These are phyloP conservation scores for Chenopodium album DNA, from an alignment of 148 eudicot genomes.

Conservation along the genomic window DNA sequence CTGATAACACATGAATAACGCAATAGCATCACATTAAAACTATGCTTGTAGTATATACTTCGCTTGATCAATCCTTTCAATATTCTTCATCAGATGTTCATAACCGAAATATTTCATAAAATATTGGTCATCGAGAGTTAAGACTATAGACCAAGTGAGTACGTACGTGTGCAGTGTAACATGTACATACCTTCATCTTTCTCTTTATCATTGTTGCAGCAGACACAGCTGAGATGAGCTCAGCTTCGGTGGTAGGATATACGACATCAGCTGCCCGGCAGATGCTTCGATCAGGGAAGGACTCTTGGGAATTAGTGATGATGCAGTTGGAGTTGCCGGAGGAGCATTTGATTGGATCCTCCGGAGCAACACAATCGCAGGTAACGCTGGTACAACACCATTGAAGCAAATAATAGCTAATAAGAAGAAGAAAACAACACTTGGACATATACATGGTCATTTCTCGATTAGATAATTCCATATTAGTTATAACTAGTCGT, in stretches of 20 bases:
- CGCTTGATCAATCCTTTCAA: too few species aligned
- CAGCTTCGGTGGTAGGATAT: slow-evolving; percentile 25
- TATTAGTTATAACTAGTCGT: neutral
- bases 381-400: neutral
- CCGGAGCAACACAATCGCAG: slow-evolving; percentile 16
- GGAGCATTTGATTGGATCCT: slow-evolving; percentile 33
- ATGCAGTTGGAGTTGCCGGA: slow-evolving; percentile 27
- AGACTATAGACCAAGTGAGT: too few species aligned
- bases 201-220: slow-evolving; percentile 21
- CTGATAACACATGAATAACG: too few species aligned
- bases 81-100: too few species aligned
- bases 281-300: slow-evolving; percentile 29
- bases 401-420: neutral
- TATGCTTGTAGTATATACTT: too few species aligned
- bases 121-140: too few species aligned
- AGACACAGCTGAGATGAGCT: slow-evolving; percentile 21
- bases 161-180: too few species aligned
- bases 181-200: slow-evolving; percentile 28
- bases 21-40: too few species aligned
- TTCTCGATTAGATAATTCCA: neutral
- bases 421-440: neutral
- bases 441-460: neutral
- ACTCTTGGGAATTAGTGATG: slow-evolving; percentile 28
- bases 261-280: slow-evolving; percentile 22
- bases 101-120: too few species aligned